These are phyloP conservation scores for Colletotrichum sp. DNA, from an alignment of 2,329 filamentous ascomycete genomes.

Conservation along the genomic window DNA sequence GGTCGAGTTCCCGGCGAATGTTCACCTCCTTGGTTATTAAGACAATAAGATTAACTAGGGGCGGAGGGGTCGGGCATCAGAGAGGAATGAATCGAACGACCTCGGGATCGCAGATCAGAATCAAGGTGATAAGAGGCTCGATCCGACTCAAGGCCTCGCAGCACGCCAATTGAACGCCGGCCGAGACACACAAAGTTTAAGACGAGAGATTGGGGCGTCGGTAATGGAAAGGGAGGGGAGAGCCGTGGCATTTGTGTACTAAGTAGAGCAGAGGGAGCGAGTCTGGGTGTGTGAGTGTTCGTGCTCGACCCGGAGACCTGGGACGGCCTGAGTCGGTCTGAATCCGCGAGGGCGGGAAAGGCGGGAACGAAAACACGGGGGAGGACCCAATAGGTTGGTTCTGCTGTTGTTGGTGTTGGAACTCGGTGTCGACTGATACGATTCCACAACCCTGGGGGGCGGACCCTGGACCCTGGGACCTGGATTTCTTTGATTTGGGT, in stretches of 20 bases:
- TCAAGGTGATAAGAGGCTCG: background rate
- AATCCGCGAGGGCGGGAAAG: slow-evolving; percentile 18
- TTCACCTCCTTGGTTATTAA: background rate
- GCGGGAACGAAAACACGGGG: slow-evolving; percentile 17
- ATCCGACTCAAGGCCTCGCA: background rate
- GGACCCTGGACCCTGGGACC: slow-evolving; percentile 13
- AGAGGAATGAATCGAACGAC: background rate
- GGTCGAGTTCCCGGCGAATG: background rate
- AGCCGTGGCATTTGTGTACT: background rate
- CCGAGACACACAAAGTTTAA: background rate
- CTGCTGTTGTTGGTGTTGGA: slow-evolving; percentile 3
- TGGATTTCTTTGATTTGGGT: background rate
- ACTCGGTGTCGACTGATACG: background rate
- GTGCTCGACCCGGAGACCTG: slow-evolving; percentile 4
- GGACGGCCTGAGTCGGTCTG: slow-evolving; percentile 14
- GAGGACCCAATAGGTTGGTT: slow-evolving; percentile 17
- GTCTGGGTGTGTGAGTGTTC: background rate
- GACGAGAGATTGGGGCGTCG: background rate
- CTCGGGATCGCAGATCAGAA: background rate
- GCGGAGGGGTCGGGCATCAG: background rate
- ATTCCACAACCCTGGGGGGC: background rate
- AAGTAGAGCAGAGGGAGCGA: background rate
- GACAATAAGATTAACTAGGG: background rate
- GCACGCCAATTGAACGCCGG: background rate
- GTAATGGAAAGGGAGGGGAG: background rate